Percentiles rank a stretch among this genome's conserved stretches.
Evolutionary conservation across 495 filamentous ascomycete genomes (phyloP).

Genomic region (Hypoxylon intermedium): DNA sequence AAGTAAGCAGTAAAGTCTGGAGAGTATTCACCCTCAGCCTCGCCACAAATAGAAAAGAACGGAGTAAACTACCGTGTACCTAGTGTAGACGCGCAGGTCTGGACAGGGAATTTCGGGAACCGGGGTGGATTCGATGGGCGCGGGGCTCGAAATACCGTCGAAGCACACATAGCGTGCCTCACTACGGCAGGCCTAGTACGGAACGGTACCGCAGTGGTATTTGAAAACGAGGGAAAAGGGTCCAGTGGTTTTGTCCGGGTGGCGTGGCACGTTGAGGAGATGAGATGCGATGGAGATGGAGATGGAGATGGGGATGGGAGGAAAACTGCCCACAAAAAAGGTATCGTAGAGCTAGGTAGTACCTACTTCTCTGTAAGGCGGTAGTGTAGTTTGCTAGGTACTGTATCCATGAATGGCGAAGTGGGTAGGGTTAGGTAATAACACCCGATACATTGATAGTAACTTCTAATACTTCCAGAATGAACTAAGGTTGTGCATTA

Average conservation of each 20-base stretch:
- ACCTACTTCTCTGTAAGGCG: too few relatives aligned
- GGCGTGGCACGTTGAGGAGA: slow-evolving; percentile 15
- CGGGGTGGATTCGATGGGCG: slow-evolving; percentile 33
- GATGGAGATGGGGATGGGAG: background rate
- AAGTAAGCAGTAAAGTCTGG: slow-evolving; percentile 30
- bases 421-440: too few relatives aligned
- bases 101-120: slow-evolving; percentile 30
- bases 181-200: slow-evolving; percentile 3
- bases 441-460: background rate
- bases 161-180: slow-evolving; percentile 1
- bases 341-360: too few relatives aligned
- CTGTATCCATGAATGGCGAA: background rate
- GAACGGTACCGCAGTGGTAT: slow-evolving; percentile 16
- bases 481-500: too few relatives aligned
- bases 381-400: too few relatives aligned
- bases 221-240: background rate
- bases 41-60: slow-evolving; percentile 38
- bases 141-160: slow-evolving; percentile 23
- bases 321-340: background rate
- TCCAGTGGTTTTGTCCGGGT: background rate
- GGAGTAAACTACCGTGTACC: slow-evolving; percentile 28
- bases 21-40: slow-evolving; percentile 33
- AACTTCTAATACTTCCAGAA: too few relatives aligned
- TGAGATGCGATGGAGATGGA: too few relatives aligned
- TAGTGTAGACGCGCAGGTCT: slow-evolving; percentile 6